Base-by-base conservation (phyloP, 148 eudicot species). In the Vaccinium vitisidaea region DNA sequence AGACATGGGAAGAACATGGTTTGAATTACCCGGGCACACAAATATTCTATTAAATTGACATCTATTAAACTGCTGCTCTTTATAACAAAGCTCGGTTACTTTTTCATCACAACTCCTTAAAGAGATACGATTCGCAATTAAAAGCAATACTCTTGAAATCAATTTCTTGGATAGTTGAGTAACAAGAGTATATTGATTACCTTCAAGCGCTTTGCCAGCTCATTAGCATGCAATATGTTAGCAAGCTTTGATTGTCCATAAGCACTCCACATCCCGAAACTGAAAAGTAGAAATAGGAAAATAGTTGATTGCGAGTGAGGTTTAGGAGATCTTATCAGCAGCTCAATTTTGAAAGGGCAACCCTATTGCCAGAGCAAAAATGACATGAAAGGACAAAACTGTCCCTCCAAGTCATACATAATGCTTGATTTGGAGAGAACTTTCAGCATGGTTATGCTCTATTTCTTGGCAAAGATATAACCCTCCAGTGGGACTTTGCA, bases 231-330 rank as follows among this genome's bases (percentile, higher is more conserved):
- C 90, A 95, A 86, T 86, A 94, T 90, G 84, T 94, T 95, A 14
- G 95, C 95, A 53, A 95, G 95, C 90, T 95, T 95, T 63, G 98
- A 95, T 87, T 93, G 98, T 53, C 96, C 98, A 86, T 94, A 95
- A 48, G 98, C 98, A 83, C 79, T 85, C 36, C 88, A 27, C 73
- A 85, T 87, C 77, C 77, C 84, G 85, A 88, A 95, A 82, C 98
- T 95, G 95, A 80, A 92, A 80, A 83, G 76, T 77, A 67, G 4
- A 67, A 67, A 6, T 16, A 59, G n/a, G 69, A 23, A 67, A 67
- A 2, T 23, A 10, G 36, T 25, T 10, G 10, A 23, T 7, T 8
- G 27, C 0, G 14, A 65, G 32, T 23, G 14, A 65, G 32, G 13
- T 23, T 65, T 23, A 65, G 13, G 10, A 63, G 23, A 9, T 11